phyloP scores from a whole-genome alignment of 1,139 yeast species.

The Pneumocystis jirovecii region DNA sequence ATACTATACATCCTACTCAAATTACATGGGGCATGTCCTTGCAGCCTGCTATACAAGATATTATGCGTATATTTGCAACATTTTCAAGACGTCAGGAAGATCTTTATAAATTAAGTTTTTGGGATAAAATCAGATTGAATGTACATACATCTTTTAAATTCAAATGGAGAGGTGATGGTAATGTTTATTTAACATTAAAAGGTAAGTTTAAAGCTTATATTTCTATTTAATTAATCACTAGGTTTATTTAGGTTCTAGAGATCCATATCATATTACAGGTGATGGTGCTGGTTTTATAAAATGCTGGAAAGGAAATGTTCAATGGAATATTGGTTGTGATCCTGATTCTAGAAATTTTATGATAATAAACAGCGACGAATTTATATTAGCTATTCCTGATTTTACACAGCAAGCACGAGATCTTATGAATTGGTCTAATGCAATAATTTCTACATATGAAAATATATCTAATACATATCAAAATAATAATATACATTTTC shows the following conservation, averaged over 20 bases:
- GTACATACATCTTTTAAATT: conserved; percentile 42
- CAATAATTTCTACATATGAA: conserved; percentile 24
- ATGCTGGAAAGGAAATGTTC: conserved; percentile 57
- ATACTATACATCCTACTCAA: conserved; percentile 45
- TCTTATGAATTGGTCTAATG: background rate
- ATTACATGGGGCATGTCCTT: conserved; percentile 79
- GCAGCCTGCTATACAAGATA: conserved; percentile 71
- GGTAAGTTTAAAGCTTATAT: conserved; percentile 3
- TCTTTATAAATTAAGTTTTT: conserved; percentile 66
- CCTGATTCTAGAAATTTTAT: conserved; percentile 50
- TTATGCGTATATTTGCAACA: conserved; percentile 64
- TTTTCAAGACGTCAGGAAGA: conserved; percentile 73
- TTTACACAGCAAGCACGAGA: conserved; percentile 15
- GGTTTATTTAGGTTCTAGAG: conserved; percentile 37
- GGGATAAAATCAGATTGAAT: conserved; percentile 55
- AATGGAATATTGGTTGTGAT: conserved; percentile 43
- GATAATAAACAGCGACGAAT: conserved; percentile 48
- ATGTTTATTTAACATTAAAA: conserved; percentile 33
- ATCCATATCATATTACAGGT: conserved; percentile 62
- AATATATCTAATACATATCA: background rate
- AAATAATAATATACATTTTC: conserved; percentile 15
- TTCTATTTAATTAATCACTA: background rate
- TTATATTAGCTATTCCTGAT: conserved; percentile 52
- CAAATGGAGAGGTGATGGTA: conserved; percentile 34
- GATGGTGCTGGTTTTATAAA: conserved; percentile 65